Evolutionary conservation across 129 eudicot genomes (phyloP), one percentile per base, ranked within the genome.

Genomic region (Chrysanthemum lavandulifolium): DNA sequence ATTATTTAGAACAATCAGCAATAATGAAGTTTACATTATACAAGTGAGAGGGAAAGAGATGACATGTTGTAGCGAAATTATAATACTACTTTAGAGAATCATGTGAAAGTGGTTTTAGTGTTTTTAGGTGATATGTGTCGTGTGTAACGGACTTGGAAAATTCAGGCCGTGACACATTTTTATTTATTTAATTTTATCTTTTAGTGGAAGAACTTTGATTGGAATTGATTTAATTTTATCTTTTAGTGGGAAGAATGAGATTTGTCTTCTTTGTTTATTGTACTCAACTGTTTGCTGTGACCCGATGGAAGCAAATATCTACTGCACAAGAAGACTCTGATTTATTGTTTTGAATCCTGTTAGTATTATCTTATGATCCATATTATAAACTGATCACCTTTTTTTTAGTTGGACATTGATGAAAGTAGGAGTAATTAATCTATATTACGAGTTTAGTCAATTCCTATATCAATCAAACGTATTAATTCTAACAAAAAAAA

Each of bases 11-110:
- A 40, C 47, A 31, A 29, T 25, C 21, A 31, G 10, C 33, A 62
- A 62, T 62, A 62, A 62, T 31, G 67, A 62, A 62, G 49, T 27
- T 16, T 62, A 29, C 12, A 29, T 61, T 61, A 62, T 62, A 62
- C 67, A 61, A 62, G 33, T 18, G 63, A 58, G 64, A 9, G 61
- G 29, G 65, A 25, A 15, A 31, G 16, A 61, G 9, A 62, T 2
- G 49, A 18, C n/a, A 29, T 15, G 7, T 62, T 13, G 67, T 62
- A 31, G 67, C 31, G 49, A 62, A 27, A 61, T 29, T 16, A 36
- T 36, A 23, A 31, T 27, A 62, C 15, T 62, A 29, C 5, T 29
- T 0, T 62, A 62, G 67, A 62, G 45, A 29, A 13, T 14, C 10
- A 6, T 7, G 47, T 40, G 47, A 40, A 40, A 40, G 10, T 40